Evolutionary conservation across 495 filamentous ascomycete genomes (phyloP), one percentile per base, ranked within the genome.

Genomic region (Xylaria cubensis): DNA sequence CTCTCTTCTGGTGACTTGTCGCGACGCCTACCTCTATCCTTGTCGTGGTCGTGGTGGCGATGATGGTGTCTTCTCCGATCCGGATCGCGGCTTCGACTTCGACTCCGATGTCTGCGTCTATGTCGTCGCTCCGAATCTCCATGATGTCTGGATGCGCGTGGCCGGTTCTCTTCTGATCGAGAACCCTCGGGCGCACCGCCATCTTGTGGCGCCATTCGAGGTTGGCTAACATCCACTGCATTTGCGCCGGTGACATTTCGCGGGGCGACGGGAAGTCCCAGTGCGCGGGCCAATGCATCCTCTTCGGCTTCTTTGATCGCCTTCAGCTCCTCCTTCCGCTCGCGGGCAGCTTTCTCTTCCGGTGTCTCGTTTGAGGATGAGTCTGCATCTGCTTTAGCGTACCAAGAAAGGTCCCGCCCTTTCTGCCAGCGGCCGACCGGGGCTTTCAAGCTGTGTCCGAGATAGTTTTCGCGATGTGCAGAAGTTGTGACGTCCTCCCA

Each of bases 351-450:
- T 62, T 83, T 85, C 71, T 93, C 88, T 62, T 91, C 90, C 24
- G 90, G 87, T 0, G 87, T 90, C 74, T 89, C 87, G 24, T 78
- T 81, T 0, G 84, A 79, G 8, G 78, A 78, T 5, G 78, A 79
- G n/a, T 78, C 81, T 0, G 80, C 75, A 26, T 93, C 88, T 17
- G 84, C 85, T 79, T 93, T 95, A 4, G 95, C 90, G 74, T 98
- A 98, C 96, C 96, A 98, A 51, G 79, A 85, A 7, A 98, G 84
- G 74, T 99, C 95, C 69, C 88, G 88, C n/a, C 89, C 89, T 74
- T 96, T 92, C 75, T 97, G 94, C 96, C 97, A 99, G 63, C 96
- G 93, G 13, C 96, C 96, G 13, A 98, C 97, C 0, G 96, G 91
- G 76, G 96, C 96, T 90, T 97, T 99, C 64, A 99, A 78, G 29